Conservation (phyloP, 768 basidiomycete genomes). For the Agaricus bisporus region DNA sequence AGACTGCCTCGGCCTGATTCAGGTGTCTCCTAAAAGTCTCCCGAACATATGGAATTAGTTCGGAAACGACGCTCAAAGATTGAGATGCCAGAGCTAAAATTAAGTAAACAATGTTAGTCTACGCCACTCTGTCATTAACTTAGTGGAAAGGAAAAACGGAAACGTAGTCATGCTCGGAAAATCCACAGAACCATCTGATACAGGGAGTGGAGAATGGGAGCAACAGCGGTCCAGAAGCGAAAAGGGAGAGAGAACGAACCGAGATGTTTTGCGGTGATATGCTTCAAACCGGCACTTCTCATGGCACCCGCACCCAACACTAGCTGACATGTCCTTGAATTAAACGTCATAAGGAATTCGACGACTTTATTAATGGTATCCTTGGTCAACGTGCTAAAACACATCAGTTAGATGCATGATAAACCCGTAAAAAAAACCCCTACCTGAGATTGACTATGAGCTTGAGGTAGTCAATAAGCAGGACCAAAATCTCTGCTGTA, state of each 20-base stretch:
- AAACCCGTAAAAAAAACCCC: not conserved
- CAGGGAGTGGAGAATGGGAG: not conserved
- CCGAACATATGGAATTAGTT: constrained; percentile 91
- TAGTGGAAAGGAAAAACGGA: not conserved
- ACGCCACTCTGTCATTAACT: too few relatives aligned
- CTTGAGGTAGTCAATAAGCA: constrained; percentile 81
- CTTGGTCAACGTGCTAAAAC: constrained; percentile 68
- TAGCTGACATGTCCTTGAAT: constrained; percentile 96
- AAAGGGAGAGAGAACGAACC: constrained; percentile 43
- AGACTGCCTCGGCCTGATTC: constrained; percentile 90
- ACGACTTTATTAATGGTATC: constrained; percentile 94
- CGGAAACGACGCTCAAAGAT: constrained; percentile 88
- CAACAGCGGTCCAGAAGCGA: not conserved
- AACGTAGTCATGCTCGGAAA: not conserved
- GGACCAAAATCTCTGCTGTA: constrained; percentile 64
- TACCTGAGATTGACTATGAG: constrained; percentile 72
- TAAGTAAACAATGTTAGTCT: not conserved
- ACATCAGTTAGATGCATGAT: not conserved
- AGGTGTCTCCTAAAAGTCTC: constrained; percentile 93
- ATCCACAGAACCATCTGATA: not conserved
- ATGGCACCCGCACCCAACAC: constrained; percentile 99
- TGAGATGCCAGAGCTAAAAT: constrained; percentile 86
- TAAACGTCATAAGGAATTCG: constrained; percentile 96
- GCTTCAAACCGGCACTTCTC: constrained; percentile 94
- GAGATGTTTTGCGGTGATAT: constrained; percentile 97